Percentiles rank a stretch among this genome's conserved stretches.
phyloP scores from a whole-genome alignment of 129 eudicot species.

The Erigeron canadensis region DNA sequence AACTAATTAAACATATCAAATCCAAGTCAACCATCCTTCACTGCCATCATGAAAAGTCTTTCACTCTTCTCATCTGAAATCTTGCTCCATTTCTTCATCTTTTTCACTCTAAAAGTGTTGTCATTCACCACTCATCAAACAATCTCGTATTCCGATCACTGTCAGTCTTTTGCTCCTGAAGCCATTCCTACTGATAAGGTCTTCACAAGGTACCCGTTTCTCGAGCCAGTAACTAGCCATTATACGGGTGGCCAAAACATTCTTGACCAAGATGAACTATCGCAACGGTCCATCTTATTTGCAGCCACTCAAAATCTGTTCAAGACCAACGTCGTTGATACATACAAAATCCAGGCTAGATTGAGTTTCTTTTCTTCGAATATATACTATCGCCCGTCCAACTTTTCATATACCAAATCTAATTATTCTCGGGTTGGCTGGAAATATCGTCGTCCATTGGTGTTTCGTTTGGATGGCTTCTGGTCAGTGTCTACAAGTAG shows the following conservation, averaged over 20 bases:
- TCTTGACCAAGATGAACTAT: slow-evolving; percentile 25
- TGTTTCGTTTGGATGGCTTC: slow-evolving; percentile 54
- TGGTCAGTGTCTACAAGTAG: slow-evolving; percentile 59
- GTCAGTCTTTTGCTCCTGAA: slow-evolving; percentile 49
- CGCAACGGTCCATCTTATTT: slow-evolving; percentile 29
- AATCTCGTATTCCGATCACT: slow-evolving; percentile 49
- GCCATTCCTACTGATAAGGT: slow-evolving; percentile 39
- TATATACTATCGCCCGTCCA: slow-evolving; percentile 4
- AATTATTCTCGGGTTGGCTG: slow-evolving; percentile 6
- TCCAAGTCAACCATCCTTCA: slow-evolving; percentile 31
- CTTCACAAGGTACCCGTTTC: slow-evolving; percentile 22
- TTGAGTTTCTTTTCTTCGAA: slow-evolving; percentile 27
- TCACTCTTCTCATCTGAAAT: slow-evolving; percentile 7
- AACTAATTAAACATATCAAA: not conserved
- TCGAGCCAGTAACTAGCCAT: slow-evolving; percentile 28
- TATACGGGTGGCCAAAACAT: slow-evolving; percentile 52
- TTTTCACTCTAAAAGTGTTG: slow-evolving; percentile 16
- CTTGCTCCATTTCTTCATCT: slow-evolving; percentile 13
- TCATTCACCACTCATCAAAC: slow-evolving; percentile 9
- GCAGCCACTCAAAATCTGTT: slow-evolving; percentile 29
- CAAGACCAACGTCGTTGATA: slow-evolving; percentile 29
- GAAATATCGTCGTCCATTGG: slow-evolving; percentile 19
- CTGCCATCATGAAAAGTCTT: slow-evolving; percentile 30
- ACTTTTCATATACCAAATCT: slow-evolving; percentile 15
- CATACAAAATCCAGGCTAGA: slow-evolving; percentile 50